Evolutionary conservation across 805 yeast genomes (phyloP).

Genomic region (Kuraishia hungarica): DNA sequence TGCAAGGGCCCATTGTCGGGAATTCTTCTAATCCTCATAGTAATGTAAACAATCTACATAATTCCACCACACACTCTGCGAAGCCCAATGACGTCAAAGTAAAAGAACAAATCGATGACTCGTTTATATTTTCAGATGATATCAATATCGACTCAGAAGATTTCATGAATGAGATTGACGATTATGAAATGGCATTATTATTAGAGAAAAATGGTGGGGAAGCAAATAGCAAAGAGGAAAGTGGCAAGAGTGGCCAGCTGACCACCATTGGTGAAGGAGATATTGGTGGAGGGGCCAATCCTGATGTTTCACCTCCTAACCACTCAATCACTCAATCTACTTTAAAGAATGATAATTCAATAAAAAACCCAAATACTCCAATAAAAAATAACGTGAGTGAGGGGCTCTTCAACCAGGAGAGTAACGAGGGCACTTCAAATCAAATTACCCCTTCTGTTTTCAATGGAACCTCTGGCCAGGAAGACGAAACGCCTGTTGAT

Average conservation of each 20-base stretch:
- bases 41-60: too few species aligned
- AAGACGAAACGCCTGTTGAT: constrained; percentile 1
- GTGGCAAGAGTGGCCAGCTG: too few species aligned
- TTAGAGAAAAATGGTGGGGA: constrained; percentile 1
- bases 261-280: too few species aligned
- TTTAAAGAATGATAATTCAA: neutral
- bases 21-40: too few species aligned
- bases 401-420: too few species aligned
- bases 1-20: too few species aligned
- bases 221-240: neutral
- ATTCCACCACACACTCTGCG: too few species aligned
- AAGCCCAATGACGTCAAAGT: constrained; percentile 5
- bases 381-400: neutral
- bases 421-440: too few species aligned
- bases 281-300: too few species aligned
- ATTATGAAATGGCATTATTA: constrained; percentile 15
- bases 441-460: too few species aligned
- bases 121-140: constrained; percentile 44
- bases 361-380: neutral
- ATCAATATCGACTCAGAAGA: constrained; percentile 8
- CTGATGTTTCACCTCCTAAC: constrained; percentile 5
- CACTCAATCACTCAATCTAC: neutral
- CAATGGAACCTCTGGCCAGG: too few species aligned
- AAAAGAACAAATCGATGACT: constrained; percentile 31
- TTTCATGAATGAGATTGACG: constrained; percentile 17